These are phyloP conservation scores for Parmelia sp. DNA, from an alignment of 495 filamentous ascomycete species.

Conservation along the genomic window DNA sequence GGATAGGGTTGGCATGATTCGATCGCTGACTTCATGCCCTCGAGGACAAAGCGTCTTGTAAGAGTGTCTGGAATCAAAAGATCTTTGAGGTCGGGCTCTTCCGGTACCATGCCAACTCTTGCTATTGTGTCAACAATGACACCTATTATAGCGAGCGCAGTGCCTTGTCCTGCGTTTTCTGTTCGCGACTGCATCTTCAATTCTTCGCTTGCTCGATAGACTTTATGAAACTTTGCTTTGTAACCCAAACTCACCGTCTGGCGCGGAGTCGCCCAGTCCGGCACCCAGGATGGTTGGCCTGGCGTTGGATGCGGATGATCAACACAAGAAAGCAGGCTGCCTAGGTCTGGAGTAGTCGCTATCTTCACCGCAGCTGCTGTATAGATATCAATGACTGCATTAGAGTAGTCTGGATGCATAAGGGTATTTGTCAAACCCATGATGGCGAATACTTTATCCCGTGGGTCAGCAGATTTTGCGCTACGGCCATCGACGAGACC, in stretches of 20 bases:
- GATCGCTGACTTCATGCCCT: background rate
- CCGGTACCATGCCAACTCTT: background rate
- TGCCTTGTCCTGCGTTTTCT: background rate
- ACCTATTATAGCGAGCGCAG: background rate
- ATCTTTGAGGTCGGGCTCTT: conserved; percentile 7
- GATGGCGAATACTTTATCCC: conserved; percentile 18
- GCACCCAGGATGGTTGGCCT: conserved; percentile 19
- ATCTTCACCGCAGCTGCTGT: conserved; percentile 7
- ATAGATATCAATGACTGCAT: conserved; percentile 9
- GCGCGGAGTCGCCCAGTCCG: conserved; percentile 16
- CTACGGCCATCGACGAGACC: conserved; percentile 15
- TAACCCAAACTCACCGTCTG: conserved; percentile 16
- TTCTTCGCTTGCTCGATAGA: conserved; percentile 6
- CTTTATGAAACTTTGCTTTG: background rate
- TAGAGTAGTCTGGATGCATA: conserved; percentile 15
- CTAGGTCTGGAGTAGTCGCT: background rate
- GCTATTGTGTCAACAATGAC: conserved; percentile 9
- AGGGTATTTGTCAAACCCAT: conserved; percentile 13
- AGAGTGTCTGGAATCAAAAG: background rate
- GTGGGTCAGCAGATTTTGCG: conserved; percentile 13
- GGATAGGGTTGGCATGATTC: background rate
- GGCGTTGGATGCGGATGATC: conserved; percentile 9
- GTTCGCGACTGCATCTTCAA: background rate
- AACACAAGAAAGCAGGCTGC: conserved; percentile 13
- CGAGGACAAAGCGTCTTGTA: conserved; percentile 10